Evolutionary conservation across 495 filamentous ascomycete genomes (phyloP).

Genomic region (Bathelium albidoporum): DNA sequence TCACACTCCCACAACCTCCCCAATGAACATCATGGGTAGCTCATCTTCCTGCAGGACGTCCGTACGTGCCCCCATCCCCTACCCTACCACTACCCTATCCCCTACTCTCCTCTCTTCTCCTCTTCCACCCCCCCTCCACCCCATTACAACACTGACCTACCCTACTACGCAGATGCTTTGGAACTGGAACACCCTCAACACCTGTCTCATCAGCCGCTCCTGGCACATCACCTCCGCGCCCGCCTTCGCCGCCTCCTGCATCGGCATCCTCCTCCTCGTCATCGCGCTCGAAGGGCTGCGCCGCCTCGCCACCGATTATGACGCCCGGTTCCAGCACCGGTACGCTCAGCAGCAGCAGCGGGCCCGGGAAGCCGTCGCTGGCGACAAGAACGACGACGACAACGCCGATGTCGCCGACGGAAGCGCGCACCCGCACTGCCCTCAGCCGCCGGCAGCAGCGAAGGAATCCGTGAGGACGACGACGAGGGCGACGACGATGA

Average conservation of each 20-base stretch:
- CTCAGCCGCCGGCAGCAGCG: slow-evolving; percentile 28
- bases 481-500: not conserved
- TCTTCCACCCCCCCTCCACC: not conserved
- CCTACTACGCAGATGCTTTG: slow-evolving; percentile 42
- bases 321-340: slow-evolving; percentile 40
- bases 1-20: not conserved
- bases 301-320: slow-evolving; percentile 43
- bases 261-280: slow-evolving; percentile 46
- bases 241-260: slow-evolving; percentile 47
- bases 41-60: not conserved
- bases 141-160: slow-evolving; percentile 7
- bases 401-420: too few species aligned
- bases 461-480: slow-evolving; percentile 12
- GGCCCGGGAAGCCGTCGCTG: too few species aligned
- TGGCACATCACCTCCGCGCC: slow-evolving; percentile 40
- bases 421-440: too few species aligned
- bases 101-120: slow-evolving; percentile 12
- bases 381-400: too few species aligned
- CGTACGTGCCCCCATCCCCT: not conserved
- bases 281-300: slow-evolving; percentile 43
- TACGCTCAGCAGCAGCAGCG: too few species aligned
- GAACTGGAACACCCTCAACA: slow-evolving; percentile 48
- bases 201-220: slow-evolving; percentile 38
- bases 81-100: not conserved
- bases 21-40: not conserved